Conservation (phyloP, 2,329 filamentous ascomycete species). For the Polytolypa hystricis region DNA sequence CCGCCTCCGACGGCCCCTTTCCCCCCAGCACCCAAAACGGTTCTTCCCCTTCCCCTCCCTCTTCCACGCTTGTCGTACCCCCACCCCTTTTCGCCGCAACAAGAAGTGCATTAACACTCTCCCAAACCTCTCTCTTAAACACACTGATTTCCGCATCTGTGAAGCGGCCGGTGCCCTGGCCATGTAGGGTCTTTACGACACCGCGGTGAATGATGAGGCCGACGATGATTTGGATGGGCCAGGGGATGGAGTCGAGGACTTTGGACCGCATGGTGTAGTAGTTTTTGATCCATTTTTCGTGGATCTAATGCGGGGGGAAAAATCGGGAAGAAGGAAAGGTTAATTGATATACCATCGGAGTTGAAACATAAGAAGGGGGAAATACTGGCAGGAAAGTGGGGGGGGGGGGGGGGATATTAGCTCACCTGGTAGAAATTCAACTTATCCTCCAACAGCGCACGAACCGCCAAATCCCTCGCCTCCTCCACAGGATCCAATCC, state of each 20-base stretch:
- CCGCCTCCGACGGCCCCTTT: constrained; percentile 44
- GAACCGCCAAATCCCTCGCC: constrained; percentile 42
- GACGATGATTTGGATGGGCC: constrained; percentile 40
- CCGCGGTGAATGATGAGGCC: constrained; percentile 41
- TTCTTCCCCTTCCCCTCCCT: constrained; percentile 5
- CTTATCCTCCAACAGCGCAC: constrained; percentile 49
- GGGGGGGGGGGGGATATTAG: too few relatives aligned
- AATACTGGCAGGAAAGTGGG: neutral
- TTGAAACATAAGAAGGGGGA: neutral
- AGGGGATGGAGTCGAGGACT: constrained; percentile 40
- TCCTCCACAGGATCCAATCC: constrained; percentile 28
- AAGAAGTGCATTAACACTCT: constrained; percentile 38
- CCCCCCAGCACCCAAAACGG: constrained; percentile 51
- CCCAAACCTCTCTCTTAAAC: constrained; percentile 44
- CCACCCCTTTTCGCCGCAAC: constrained; percentile 23
- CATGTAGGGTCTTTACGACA: constrained; percentile 36
- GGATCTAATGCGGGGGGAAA: constrained; percentile 27
- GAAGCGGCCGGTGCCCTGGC: constrained; percentile 46
- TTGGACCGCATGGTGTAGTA: constrained; percentile 48
- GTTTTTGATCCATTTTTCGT: constrained; percentile 50
- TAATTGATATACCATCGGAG: neutral
- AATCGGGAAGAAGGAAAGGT: too few relatives aligned
- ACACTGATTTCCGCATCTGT: constrained; percentile 38
- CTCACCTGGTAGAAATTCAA: constrained; percentile 45
- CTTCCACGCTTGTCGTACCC: constrained; percentile 6